Evolutionary conservation across 2,329 filamentous ascomycete genomes (phyloP).

Genomic region (Plenodomus biglobosus): DNA sequence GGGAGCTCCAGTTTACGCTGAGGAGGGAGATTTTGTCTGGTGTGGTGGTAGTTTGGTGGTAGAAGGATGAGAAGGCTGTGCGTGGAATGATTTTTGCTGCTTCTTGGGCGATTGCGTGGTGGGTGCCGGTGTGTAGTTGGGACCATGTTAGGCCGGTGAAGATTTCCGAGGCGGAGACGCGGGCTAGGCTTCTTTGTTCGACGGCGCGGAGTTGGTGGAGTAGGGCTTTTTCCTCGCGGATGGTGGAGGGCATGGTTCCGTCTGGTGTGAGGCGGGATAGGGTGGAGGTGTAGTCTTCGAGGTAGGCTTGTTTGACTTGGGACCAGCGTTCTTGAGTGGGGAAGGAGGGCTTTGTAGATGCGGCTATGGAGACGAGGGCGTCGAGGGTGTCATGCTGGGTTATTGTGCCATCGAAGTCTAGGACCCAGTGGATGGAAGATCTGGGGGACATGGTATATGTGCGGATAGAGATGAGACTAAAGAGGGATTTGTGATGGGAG

Average conservation of each 20-base stretch:
- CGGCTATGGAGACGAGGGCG: constrained; percentile 45
- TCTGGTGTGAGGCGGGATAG: constrained; percentile 31
- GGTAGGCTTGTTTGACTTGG: constrained; percentile 45
- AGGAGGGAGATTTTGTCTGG: constrained; percentile 38
- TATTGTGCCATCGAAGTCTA: constrained; percentile 54
- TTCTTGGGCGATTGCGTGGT: constrained; percentile 31
- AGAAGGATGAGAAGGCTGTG: no score
- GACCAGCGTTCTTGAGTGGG: constrained; percentile 39
- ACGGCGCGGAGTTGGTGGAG: constrained; percentile 42
- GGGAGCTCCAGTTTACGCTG: constrained; percentile 53
- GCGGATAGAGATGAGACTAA: neutral
- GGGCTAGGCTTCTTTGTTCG: constrained; percentile 46
- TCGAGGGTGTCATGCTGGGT: constrained; percentile 50
- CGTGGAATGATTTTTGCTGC: neutral
- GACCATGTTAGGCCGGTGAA: constrained; percentile 43
- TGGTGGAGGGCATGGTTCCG: constrained; percentile 29
- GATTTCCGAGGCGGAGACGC: constrained; percentile 44
- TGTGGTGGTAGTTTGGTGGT: no score
- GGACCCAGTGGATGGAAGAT: constrained; percentile 37
- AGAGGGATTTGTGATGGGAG: neutral
- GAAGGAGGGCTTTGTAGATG: constrained; percentile 25
- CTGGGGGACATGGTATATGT: constrained; percentile 16
- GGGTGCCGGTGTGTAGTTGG: constrained; percentile 32
- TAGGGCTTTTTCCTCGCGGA: constrained; percentile 43
- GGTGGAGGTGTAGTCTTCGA: constrained; percentile 44